A percentile compares a stretch with the other conserved stretches of the same genome.
Conservation (phyloP, 176 grass and related monocot species). For the Oryza coarctata region DNA sequence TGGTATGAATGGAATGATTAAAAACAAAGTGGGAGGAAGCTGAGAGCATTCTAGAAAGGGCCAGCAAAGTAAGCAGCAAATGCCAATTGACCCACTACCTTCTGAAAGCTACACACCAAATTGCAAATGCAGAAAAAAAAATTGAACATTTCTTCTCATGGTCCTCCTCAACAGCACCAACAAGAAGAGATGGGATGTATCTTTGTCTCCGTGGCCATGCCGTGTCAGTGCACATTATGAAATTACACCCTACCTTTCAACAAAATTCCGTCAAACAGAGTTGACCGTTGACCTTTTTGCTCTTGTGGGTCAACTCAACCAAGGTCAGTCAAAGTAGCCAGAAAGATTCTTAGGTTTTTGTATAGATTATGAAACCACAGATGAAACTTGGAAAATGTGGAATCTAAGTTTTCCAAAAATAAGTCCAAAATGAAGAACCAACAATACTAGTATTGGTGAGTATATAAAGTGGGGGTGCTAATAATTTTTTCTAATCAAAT, state of each 20-base stretch:
- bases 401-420: background rate
- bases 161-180: background rate
- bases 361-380: background rate
- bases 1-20: background rate
- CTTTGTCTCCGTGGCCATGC: background rate
- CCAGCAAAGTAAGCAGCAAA: background rate
- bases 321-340: background rate
- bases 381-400: background rate
- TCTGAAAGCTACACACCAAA: background rate
- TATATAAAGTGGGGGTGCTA: background rate
- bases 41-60: background rate
- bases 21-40: background rate
- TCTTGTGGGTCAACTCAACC: background rate
- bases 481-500: background rate
- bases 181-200: background rate
- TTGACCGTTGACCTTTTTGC: background rate
- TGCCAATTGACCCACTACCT: background rate
- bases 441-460: too few relatives aligned
- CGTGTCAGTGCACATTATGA: background rate
- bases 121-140: background rate
- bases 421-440: background rate
- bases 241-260: background rate
- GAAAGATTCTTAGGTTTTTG: background rate
- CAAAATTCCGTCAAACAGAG: background rate
- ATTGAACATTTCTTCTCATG: background rate